phyloP scores from a whole-genome alignment of 768 basidiomycete genomes.

The Trametes cubensis region DNA sequence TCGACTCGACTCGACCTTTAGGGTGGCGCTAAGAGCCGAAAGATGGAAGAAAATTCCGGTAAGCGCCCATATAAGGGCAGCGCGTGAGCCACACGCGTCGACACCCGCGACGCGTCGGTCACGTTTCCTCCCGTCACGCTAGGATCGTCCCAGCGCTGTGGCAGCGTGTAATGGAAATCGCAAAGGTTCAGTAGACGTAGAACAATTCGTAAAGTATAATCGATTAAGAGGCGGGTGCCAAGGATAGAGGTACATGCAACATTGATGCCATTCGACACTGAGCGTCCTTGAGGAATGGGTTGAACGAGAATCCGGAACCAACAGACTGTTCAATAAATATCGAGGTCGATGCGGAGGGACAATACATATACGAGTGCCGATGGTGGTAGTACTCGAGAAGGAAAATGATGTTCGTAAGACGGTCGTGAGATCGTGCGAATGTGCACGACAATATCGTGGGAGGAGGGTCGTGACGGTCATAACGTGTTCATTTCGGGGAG shows the following conservation, averaged over 20 bases:
- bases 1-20: constrained; percentile 1
- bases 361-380: not conserved
- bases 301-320: not conserved
- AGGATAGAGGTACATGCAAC: constrained; percentile 13
- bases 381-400: not conserved
- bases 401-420: constrained; percentile 4
- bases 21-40: not conserved
- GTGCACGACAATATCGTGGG: not conserved
- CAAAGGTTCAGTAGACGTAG: not conserved
- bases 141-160: not conserved
- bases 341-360: not conserved
- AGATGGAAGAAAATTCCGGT: constrained; percentile 15
- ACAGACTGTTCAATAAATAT: constrained; percentile 12
- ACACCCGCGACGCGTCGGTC: constrained; percentile 16
- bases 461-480: constrained; percentile 5
- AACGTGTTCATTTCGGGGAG: constrained; percentile 17
- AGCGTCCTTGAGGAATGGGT: constrained; percentile 6
- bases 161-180: no score
- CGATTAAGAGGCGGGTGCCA: constrained; percentile 8
- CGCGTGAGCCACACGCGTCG: constrained; percentile 9
- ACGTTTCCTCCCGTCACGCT: constrained; percentile 9
- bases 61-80: constrained; percentile 13
- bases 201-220: not conserved
- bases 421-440: constrained; percentile 13
- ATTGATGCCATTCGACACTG: constrained; percentile 9